phyloP scores from a whole-genome alignment of 176 grass and related monocot genomes.

The Carex myosuroides region DNA sequence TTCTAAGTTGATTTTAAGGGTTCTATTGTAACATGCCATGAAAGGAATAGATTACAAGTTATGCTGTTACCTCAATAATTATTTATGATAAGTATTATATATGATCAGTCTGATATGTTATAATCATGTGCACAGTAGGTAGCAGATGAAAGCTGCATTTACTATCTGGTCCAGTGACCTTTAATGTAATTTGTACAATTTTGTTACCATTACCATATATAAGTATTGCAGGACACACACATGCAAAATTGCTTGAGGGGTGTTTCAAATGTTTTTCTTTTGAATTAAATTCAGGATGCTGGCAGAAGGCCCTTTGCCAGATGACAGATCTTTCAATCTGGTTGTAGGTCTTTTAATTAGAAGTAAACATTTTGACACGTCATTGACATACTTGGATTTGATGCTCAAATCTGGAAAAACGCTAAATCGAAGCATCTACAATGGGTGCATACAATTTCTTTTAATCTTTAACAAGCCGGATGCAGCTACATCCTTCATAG shows the following conservation, averaged over 20 bases:
- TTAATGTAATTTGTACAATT: neutral
- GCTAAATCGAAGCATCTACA: slow-evolving; percentile 43
- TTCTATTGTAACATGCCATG: neutral
- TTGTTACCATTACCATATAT: neutral
- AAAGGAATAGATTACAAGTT: neutral
- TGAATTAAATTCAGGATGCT: slow-evolving; percentile 88
- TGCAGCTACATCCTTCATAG: slow-evolving; percentile 68
- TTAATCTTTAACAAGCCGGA: slow-evolving; percentile 65
- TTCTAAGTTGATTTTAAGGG: slow-evolving; percentile 1
- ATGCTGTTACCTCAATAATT: neutral
- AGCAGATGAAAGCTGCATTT: neutral
- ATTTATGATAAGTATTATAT: neutral
- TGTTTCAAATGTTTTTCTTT: slow-evolving; percentile 33
- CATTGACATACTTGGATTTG: slow-evolving; percentile 73
- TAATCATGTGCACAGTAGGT: neutral
- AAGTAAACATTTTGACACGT: slow-evolving; percentile 56
- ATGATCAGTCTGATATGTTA: neutral
- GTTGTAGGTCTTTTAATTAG: slow-evolving; percentile 62
- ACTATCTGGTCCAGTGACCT: neutral
- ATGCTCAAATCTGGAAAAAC: slow-evolving; percentile 67
- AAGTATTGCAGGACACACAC: neutral
- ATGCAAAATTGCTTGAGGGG: neutral
- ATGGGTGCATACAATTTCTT: slow-evolving; percentile 51
- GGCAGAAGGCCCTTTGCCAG: slow-evolving; percentile 64
- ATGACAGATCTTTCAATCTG: slow-evolving; percentile 95